Conservation (phyloP, 805 yeast species). For the Kazachstania taianensis region DNA sequence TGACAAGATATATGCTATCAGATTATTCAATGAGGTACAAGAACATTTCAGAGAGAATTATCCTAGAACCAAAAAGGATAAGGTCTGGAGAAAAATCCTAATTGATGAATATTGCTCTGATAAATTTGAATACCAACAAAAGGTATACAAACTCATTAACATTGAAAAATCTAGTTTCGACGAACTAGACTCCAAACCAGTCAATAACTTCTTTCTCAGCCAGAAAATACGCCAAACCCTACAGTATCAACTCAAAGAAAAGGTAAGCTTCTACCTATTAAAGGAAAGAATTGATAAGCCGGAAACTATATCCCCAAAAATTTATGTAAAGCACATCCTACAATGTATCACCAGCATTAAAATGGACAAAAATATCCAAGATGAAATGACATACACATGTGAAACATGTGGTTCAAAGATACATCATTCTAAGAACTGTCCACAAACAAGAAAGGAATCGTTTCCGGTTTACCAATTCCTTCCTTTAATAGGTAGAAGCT, state of each 20-base stretch:
- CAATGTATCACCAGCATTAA: background rate
- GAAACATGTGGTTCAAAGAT: background rate
- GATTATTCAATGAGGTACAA: background rate
- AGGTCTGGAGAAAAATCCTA: background rate
- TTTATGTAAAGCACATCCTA: background rate
- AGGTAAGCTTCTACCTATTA: background rate
- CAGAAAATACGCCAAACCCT: too few relatives aligned
- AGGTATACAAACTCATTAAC: background rate
- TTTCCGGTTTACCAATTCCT: background rate
- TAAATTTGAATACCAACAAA: background rate
- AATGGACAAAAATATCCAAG: background rate
- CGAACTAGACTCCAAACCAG: background rate
- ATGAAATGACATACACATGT: background rate
- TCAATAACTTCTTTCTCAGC: background rate
- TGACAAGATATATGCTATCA: too few relatives aligned
- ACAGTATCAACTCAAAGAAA: too few relatives aligned
- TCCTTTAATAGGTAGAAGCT: background rate
- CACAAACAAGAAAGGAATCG: too few relatives aligned
- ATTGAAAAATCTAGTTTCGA: background rate
- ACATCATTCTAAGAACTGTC: too few relatives aligned
- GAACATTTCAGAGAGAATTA: background rate
- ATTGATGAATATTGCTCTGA: background rate
- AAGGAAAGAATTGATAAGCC: background rate
- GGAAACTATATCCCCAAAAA: background rate
- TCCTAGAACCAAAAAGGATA: background rate